Evolutionary conservation across 2,329 filamentous ascomycete genomes (phyloP).

Genomic region (Myriosclerotinia scirpicola): DNA sequence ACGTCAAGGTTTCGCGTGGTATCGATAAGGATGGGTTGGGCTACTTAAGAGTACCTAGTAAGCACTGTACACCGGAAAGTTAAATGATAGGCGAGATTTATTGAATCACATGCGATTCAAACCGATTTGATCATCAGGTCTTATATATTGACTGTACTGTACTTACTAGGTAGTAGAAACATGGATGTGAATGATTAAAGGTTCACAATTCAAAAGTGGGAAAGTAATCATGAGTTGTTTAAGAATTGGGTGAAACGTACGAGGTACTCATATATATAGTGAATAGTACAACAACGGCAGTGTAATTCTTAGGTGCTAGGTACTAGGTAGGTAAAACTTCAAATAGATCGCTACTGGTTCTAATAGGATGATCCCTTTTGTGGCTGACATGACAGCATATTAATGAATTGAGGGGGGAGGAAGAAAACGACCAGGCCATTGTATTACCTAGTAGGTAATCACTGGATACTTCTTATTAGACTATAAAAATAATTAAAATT

Average conservation of each 20-base stretch:
- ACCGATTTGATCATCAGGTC: constrained; percentile 3
- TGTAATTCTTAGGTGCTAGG: too few relatives aligned
- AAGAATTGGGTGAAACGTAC: too few relatives aligned
- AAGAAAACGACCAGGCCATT: background rate
- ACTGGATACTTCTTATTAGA: too few relatives aligned
- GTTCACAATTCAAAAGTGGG: too few relatives aligned
- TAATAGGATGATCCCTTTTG: background rate
- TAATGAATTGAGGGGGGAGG: background rate
- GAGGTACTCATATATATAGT: too few relatives aligned
- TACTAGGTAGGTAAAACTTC: background rate
- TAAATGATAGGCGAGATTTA: background rate
- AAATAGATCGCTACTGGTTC: background rate
- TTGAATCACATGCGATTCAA: constrained; percentile 13
- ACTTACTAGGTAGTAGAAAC: too few relatives aligned
- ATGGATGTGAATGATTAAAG: too few relatives aligned
- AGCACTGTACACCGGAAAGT: background rate
- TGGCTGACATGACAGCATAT: constrained; percentile 8
- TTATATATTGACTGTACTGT: background rate
- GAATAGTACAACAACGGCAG: too few relatives aligned
- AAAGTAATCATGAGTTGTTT: too few relatives aligned
- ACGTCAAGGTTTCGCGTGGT: constrained; percentile 5
- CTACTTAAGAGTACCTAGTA: constrained; percentile 3
- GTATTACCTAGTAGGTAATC: too few relatives aligned
- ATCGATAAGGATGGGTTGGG: constrained; percentile 22
- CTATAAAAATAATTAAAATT: too few relatives aligned